These are phyloP conservation scores for Seiridium cupressi DNA, from an alignment of 2,329 filamentous ascomycete genomes.

Conservation along the genomic window DNA sequence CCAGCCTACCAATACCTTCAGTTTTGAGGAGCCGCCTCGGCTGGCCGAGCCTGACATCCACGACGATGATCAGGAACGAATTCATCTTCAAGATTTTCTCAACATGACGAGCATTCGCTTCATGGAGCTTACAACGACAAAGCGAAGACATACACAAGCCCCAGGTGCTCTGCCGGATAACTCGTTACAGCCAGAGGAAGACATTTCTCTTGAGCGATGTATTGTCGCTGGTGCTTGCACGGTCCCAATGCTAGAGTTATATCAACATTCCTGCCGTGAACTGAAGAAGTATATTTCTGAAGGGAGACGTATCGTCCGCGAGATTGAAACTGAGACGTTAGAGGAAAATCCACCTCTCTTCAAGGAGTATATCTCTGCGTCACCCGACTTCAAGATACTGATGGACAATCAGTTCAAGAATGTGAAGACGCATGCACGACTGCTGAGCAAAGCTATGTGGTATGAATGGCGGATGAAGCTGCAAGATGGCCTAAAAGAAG, in stretches of 20 bases:
- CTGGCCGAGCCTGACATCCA: slow-evolving; percentile 40
- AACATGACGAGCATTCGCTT: slow-evolving; percentile 96
- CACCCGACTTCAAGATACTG: slow-evolving; percentile 75
- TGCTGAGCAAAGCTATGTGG: slow-evolving; percentile 95
- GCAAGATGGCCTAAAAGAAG: slow-evolving; percentile 75
- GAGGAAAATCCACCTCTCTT: slow-evolving; percentile 91
- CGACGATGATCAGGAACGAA: slow-evolving; percentile 58
- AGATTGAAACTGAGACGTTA: slow-evolving; percentile 85
- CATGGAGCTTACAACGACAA: slow-evolving; percentile 97
- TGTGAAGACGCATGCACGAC: slow-evolving; percentile 86
- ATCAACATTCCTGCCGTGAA: slow-evolving; percentile 93
- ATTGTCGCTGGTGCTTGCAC: slow-evolving; percentile 89
- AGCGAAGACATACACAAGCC: slow-evolving; percentile 79
- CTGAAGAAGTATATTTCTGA: slow-evolving; percentile 96
- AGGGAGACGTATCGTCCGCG: slow-evolving; percentile 82
- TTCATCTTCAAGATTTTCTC: slow-evolving; percentile 88
- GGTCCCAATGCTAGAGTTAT: slow-evolving; percentile 88
- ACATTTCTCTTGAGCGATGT: slow-evolving; percentile 67
- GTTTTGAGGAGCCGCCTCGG: slow-evolving; percentile 40
- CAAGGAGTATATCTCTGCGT: slow-evolving; percentile 83
- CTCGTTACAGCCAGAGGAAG: slow-evolving; percentile 42
- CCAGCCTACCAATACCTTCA: slow-evolving; percentile 40
- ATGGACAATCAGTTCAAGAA: slow-evolving; percentile 99
- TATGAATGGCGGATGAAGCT: slow-evolving; percentile 96
- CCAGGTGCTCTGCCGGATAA: slow-evolving; percentile 47